Percentiles rank a stretch among this genome's conserved stretches.
Evolutionary conservation across 2,329 filamentous ascomycete species (phyloP).

Genomic region (Colletotrichum sp.): DNA sequence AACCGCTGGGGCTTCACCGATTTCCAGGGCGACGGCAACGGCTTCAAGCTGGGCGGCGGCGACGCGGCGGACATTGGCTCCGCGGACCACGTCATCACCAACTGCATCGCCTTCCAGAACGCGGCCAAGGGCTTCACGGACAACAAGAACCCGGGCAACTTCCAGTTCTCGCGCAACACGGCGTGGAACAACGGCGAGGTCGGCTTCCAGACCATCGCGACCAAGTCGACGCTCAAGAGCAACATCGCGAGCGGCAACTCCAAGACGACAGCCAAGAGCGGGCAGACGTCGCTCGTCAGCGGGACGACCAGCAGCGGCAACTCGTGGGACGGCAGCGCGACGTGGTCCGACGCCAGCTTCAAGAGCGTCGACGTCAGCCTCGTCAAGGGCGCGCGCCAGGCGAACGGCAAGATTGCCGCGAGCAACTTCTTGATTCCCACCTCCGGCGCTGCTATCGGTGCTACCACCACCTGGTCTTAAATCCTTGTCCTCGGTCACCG

Average conservation of each 20-base stretch:
- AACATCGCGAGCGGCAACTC: slow-evolving; percentile 44
- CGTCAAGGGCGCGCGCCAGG: slow-evolving; percentile 40
- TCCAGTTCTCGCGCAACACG: slow-evolving; percentile 46
- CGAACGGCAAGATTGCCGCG: slow-evolving; percentile 41
- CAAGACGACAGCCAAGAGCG: slow-evolving; percentile 20
- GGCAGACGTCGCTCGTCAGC: slow-evolving; percentile 29
- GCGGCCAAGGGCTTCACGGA: slow-evolving; percentile 51
- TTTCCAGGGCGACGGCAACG: slow-evolving; percentile 52
- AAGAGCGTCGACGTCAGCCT: slow-evolving; percentile 36
- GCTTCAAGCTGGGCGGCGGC: slow-evolving; percentile 50
- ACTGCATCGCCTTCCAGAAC: slow-evolving; percentile 50
- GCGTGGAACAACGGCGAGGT: slow-evolving; percentile 50
- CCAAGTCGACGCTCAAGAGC: slow-evolving; percentile 37
- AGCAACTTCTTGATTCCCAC: slow-evolving; percentile 47
- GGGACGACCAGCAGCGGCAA: slow-evolving; percentile 36
- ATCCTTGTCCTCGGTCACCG: background rate
- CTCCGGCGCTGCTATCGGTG: slow-evolving; percentile 39
- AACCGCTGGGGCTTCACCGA: slow-evolving; percentile 47
- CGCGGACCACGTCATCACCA: slow-evolving; percentile 47
- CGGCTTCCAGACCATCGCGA: slow-evolving; percentile 41
- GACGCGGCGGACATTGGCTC: slow-evolving; percentile 38
- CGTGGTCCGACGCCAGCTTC: slow-evolving; percentile 34
- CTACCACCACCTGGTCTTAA: slow-evolving; percentile 34
- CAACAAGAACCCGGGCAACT: slow-evolving; percentile 46
- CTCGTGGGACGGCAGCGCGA: slow-evolving; percentile 44